Base-by-base conservation (phyloP, 257 asterid genomes). In the Solanum lignicaule region DNA sequence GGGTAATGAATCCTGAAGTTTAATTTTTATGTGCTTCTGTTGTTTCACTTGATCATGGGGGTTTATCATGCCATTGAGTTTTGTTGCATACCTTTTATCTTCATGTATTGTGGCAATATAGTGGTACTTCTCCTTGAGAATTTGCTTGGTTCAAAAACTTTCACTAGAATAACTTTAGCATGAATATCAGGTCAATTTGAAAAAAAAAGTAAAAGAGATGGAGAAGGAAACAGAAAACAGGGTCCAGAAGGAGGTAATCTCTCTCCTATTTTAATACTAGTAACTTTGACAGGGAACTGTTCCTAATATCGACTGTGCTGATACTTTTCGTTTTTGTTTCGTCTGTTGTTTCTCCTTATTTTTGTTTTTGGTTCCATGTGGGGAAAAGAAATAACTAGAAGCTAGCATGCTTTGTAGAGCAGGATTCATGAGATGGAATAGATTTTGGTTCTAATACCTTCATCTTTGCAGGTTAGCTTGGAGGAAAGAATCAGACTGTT, bases 161-260 rank as follows among this genome's bases (percentile, higher is more conserved):
- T 38, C 85, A 81, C 66, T 31, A 81, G 85, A 81, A 81, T 72
- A 58, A 86, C 25, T 18, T 76, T 43, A 46, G 83, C 82, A 75
- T 87, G 89, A 79, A 88, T 74, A 83, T 58, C 93, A 94, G 98
- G 95, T 87, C 83, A 90, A 91, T 90, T 92, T 94, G 87, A 92
- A 91, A 86, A 93, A 93, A 86, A 93, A 86, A 90, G 88, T 93
- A 87, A 91, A 90, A 88, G 93, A 95, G 79, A 88, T 93, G 94
- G 98, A 94, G 83, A 88, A 76, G 88, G 98, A 95, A 71, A 92
- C 89, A 88, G 93, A 93, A 85, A 88, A 88, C 71, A 92, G 92
- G 94, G 75, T 90, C 86, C 90, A 90, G 86, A 93, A 92, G 92
- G 96, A 94, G 98, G 97, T 94, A 89, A 87, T 27, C 69, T 41